These are phyloP conservation scores for Aquanectria penicillioides DNA, from an alignment of 2,329 filamentous ascomycete genomes.

Conservation along the genomic window DNA sequence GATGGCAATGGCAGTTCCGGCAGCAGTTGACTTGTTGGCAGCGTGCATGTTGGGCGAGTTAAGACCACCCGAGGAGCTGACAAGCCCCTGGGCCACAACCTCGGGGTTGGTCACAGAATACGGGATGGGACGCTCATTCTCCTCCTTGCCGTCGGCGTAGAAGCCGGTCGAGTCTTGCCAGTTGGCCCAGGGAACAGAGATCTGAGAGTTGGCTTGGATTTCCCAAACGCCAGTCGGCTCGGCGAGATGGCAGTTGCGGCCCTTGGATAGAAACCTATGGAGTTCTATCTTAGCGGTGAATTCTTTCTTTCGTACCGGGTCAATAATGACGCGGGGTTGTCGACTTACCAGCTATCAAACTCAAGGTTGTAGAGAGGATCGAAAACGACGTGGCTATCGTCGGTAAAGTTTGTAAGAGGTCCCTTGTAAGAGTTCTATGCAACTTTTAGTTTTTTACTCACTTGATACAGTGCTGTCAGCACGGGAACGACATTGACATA, in stretches of 20 bases:
- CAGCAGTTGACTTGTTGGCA: constrained; percentile 15
- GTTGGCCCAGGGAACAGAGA: constrained; percentile 14
- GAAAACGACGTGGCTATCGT: constrained; percentile 1
- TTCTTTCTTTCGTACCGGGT: too few species aligned
- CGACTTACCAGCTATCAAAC: constrained; percentile 17
- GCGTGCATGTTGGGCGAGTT: constrained; percentile 15
- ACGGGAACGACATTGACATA: neutral
- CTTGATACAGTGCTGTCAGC: neutral
- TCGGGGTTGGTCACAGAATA: constrained; percentile 16
- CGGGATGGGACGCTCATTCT: constrained; percentile 14
- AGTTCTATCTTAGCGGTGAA: neutral
- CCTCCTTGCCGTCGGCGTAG: constrained; percentile 16
- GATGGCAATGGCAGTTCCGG: constrained; percentile 14
- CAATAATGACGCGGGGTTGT: neutral
- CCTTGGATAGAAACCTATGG: constrained; percentile 19
- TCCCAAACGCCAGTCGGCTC: constrained; percentile 18
- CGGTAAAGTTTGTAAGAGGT: constrained; percentile 6
- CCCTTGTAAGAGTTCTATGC: constrained; percentile 11
- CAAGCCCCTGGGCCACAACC: constrained; percentile 13
- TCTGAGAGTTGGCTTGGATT: constrained; percentile 10
- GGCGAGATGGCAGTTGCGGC: constrained; percentile 16
- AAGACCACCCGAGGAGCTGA: neutral
- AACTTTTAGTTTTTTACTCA: neutral
- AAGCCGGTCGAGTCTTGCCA: constrained; percentile 13
- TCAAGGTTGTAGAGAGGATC: constrained; percentile 12